phyloP scores from a whole-genome alignment of 169 alveolate species.

The Theileria sp. region DNA sequence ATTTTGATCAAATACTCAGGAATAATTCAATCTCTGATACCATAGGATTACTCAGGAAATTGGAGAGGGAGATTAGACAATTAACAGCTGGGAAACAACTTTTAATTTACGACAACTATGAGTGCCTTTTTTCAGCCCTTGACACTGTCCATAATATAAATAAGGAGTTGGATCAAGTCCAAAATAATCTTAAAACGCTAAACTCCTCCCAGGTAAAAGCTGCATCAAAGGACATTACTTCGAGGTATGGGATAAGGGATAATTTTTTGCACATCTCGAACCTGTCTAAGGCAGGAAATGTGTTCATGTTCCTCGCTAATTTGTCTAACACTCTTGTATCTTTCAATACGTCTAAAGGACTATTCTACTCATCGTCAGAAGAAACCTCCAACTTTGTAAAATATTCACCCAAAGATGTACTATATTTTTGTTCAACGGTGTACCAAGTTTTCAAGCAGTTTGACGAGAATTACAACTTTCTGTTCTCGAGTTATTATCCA shows the following conservation, averaged over 20 bases:
- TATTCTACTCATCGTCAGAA: not conserved
- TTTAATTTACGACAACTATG: conserved; percentile 62
- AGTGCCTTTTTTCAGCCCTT: conserved; percentile 65
- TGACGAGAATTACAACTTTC: conserved; percentile 3
- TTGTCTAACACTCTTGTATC: conserved; percentile 6
- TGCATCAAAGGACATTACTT: conserved; percentile 47
- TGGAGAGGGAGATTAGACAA: conserved; percentile 63
- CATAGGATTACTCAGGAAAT: conserved; percentile 41
- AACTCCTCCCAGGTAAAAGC: conserved; percentile 65
- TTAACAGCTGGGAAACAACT: conserved; percentile 65
- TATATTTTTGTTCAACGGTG: conserved; percentile 20
- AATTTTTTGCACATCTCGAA: conserved; percentile 40
- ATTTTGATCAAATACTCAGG: conserved; percentile 41
- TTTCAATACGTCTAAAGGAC: conserved; percentile 2
- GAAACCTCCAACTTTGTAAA: conserved; percentile 2
- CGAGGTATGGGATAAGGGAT: conserved; percentile 59
- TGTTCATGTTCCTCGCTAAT: conserved; percentile 33
- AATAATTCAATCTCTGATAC: conserved; percentile 49
- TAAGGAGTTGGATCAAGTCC: conserved; percentile 34
- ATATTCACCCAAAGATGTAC: conserved; percentile 10
- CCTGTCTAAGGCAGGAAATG: conserved; percentile 29
- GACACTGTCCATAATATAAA: conserved; percentile 61
- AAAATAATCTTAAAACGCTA: conserved; percentile 33
- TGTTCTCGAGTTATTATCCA: not conserved
- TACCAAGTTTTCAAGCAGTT: conserved; percentile 7